Evolutionary conservation across 768 basidiomycete genomes (phyloP).

Genomic region (Mycena sanguinolenta): DNA sequence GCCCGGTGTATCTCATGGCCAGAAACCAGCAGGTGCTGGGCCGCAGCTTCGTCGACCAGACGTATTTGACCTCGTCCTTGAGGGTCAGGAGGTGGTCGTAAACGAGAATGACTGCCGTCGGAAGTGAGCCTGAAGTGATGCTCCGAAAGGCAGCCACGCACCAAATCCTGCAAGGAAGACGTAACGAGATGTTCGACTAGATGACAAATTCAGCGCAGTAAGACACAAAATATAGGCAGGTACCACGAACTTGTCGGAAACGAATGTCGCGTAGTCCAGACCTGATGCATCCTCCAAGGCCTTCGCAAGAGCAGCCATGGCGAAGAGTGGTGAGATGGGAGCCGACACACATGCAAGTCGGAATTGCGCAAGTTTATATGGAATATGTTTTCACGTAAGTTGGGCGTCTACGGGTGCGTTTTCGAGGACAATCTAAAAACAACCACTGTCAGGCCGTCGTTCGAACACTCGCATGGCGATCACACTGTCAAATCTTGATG

Average conservation of each 20-base stretch:
- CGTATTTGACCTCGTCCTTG: conserved; percentile 21
- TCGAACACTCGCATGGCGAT: too few relatives aligned
- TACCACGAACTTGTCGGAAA: conserved; percentile 19
- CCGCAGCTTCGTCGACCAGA: conserved; percentile 28
- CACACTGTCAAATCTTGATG: too few relatives aligned
- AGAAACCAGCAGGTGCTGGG: conserved; percentile 28
- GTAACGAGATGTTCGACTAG: conserved; percentile 23
- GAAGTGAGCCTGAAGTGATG: conserved; percentile 19
- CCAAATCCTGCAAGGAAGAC: conserved; percentile 22
- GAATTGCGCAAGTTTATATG: too few relatives aligned
- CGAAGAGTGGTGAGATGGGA: neutral
- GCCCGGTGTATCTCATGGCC: conserved; percentile 21
- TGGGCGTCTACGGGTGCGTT: too few relatives aligned
- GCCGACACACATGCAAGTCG: too few relatives aligned
- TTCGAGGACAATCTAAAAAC: too few relatives aligned
- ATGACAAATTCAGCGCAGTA: conserved; percentile 17
- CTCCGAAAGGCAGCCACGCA: neutral
- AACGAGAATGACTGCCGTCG: conserved; percentile 24
- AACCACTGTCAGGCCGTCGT: too few relatives aligned
- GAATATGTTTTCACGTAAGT: too few relatives aligned
- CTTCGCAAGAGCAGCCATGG: conserved; percentile 1
- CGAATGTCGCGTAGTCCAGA: conserved; percentile 24
- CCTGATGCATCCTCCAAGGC: conserved; percentile 11
- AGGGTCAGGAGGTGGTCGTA: conserved; percentile 29
- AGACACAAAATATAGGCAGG: conserved; percentile 2